A percentile compares a stretch with the other conserved stretches of the same genome.
Conservation (phyloP, 2,329 filamentous ascomycete genomes). For the Fusarium hainanense region DNA sequence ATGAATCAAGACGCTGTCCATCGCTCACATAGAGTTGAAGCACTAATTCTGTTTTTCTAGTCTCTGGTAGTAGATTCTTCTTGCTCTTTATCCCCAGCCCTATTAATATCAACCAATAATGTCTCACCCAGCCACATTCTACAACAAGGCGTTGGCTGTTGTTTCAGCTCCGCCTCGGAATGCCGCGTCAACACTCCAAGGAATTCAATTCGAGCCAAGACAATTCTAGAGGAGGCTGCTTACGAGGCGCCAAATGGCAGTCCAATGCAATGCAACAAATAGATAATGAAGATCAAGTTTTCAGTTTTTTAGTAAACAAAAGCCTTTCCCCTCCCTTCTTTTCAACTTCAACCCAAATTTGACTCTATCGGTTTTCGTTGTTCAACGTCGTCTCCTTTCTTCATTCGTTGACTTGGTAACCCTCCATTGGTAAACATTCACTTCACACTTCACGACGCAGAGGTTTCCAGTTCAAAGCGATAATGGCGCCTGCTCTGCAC, state of each 20-base stretch:
- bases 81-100: constrained; percentile 15
- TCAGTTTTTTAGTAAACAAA: neutral
- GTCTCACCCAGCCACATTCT: constrained; percentile 39
- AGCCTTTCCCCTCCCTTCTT: neutral
- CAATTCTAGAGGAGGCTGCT: constrained; percentile 29
- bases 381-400: neutral
- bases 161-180: constrained; percentile 47
- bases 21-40: rapidly evolving
- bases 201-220: constrained; percentile 38
- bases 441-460: neutral
- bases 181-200: constrained; percentile 46
- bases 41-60: neutral
- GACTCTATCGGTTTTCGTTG: neutral
- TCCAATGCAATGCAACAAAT: neutral
- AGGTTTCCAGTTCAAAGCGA: neutral
- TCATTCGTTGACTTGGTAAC: constrained; percentile 20
- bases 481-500: constrained; percentile 40
- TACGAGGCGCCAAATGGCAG: constrained; percentile 36
- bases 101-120: constrained; percentile 45
- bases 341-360: neutral
- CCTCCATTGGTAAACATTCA: constrained; percentile 8
- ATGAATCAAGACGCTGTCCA: neutral
- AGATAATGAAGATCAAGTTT: neutral
- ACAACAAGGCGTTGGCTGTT: constrained; percentile 42
- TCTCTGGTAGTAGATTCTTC: neutral